phyloP scores from a whole-genome alignment of 1,284 basidiomycete species.

The Wolfiporia cocos region DNA sequence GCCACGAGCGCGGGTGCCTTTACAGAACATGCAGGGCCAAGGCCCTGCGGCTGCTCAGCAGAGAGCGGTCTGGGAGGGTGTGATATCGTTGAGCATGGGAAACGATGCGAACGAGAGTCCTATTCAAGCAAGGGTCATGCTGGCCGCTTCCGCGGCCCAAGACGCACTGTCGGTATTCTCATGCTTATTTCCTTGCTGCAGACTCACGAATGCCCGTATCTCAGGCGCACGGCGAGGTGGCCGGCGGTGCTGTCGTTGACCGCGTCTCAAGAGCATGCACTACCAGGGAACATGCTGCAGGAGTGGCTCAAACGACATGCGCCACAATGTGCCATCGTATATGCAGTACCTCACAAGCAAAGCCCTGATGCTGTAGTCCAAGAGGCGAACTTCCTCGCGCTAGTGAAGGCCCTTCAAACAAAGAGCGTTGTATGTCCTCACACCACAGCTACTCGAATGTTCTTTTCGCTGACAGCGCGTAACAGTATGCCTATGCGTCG shows the following conservation, averaged over 20 bases:
- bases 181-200: too few relatives aligned
- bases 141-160: background rate
- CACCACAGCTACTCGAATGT: background rate
- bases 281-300: conserved; percentile 34
- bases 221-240: conserved; percentile 49
- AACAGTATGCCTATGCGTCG: conserved; percentile 33
- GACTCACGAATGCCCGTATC: too few relatives aligned
- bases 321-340: conserved; percentile 15
- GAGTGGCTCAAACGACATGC: conserved; percentile 40
- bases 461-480: background rate
- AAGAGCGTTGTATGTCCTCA: conserved; percentile 36
- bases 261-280: conserved; percentile 36
- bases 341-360: conserved; percentile 13
- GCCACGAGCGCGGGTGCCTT: too few relatives aligned
- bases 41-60: background rate
- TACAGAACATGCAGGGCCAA: too few relatives aligned
- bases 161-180: background rate
- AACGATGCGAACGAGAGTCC: conserved; percentile 31
- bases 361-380: conserved; percentile 24
- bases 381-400: conserved; percentile 31
- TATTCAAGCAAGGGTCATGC: conserved; percentile 34
- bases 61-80: conserved; percentile 42
- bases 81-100: conserved; percentile 38
- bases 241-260: conserved; percentile 40
- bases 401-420: conserved; percentile 35